These are phyloP conservation scores for Meyerozyma guilliermondii DNA, from an alignment of 1,139 yeast species.

Conservation along the genomic window DNA sequence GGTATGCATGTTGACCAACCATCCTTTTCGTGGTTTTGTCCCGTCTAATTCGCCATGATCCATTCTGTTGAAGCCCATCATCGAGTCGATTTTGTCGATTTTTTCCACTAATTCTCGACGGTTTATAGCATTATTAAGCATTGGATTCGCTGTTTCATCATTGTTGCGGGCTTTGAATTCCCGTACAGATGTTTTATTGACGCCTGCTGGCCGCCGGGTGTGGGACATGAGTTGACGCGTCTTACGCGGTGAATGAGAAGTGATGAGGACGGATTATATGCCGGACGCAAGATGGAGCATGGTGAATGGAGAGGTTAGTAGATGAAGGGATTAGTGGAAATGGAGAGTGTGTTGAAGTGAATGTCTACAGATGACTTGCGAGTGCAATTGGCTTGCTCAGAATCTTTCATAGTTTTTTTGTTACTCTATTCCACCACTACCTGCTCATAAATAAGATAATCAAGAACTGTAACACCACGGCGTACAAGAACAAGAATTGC, in stretches of 20 bases:
- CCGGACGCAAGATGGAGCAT: background rate
- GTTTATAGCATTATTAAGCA: conserved; percentile 35
- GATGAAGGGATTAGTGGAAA: too few species aligned
- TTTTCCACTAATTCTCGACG: conserved; percentile 44
- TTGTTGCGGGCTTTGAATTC: background rate
- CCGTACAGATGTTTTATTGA: background rate
- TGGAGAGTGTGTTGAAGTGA: background rate
- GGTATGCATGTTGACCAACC: conserved; percentile 87
- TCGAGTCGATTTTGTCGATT: conserved; percentile 60
- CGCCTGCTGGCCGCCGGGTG: background rate
- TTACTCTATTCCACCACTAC: background rate
- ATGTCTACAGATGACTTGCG: too few species aligned
- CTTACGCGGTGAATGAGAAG: background rate
- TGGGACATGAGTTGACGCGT: conserved; percentile 1
- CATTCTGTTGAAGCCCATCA: conserved; percentile 81
- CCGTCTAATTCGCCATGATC: conserved; percentile 57
- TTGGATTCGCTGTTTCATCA: conserved; percentile 22
- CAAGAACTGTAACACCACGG: conserved; percentile 72
- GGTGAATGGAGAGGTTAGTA: too few species aligned
- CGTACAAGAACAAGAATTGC: conserved; percentile 80
- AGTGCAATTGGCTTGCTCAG: background rate
- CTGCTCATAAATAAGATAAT: conserved; percentile 22
- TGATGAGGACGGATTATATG: background rate
- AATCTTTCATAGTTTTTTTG: background rate
- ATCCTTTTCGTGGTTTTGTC: conserved; percentile 62